A percentile compares a stretch with the other conserved stretches of the same genome.
These are phyloP conservation scores for Macrophomina pseudophaseolina DNA, from an alignment of 2,329 filamentous ascomycete species.

Conservation along the genomic window DNA sequence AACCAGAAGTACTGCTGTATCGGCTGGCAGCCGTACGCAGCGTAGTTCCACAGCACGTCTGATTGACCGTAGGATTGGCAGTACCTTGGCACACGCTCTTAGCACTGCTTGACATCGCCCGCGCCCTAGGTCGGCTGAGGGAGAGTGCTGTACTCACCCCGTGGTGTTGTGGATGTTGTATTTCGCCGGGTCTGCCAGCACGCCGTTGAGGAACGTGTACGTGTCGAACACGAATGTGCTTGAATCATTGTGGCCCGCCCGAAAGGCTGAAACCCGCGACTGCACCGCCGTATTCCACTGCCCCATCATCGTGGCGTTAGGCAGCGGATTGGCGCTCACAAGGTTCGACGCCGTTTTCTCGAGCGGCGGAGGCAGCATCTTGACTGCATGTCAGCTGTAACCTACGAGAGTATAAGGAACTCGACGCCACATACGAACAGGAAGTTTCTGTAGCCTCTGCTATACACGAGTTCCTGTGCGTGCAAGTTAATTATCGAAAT, in stretches of 20 bases:
- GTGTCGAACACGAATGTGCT: slow-evolving; percentile 53
- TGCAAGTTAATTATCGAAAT: neutral
- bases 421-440: slow-evolving; percentile 45
- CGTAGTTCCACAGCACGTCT: slow-evolving; percentile 42
- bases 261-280: slow-evolving; percentile 43
- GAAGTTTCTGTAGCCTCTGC: slow-evolving; percentile 52
- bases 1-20: slow-evolving; percentile 24
- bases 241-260: slow-evolving; percentile 37
- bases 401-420: neutral
- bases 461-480: slow-evolving; percentile 46
- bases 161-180: slow-evolving; percentile 56
- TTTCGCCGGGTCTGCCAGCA: slow-evolving; percentile 48
- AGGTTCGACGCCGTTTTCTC: slow-evolving; percentile 52
- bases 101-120: neutral
- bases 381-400: neutral
- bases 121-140: too few species aligned
- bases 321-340: slow-evolving; percentile 40
- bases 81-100: slow-evolving; percentile 33
- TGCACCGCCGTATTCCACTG: slow-evolving; percentile 52
- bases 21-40: slow-evolving; percentile 19
- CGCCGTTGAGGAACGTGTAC: slow-evolving; percentile 47
- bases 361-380: slow-evolving; percentile 57
- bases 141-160: slow-evolving; percentile 11
- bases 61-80: slow-evolving; percentile 54
- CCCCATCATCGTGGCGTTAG: slow-evolving; percentile 54